These are phyloP conservation scores for Pelagophyceae sp. DNA, from an alignment of 352 stramenopile genomes.

Conservation along the genomic window DNA sequence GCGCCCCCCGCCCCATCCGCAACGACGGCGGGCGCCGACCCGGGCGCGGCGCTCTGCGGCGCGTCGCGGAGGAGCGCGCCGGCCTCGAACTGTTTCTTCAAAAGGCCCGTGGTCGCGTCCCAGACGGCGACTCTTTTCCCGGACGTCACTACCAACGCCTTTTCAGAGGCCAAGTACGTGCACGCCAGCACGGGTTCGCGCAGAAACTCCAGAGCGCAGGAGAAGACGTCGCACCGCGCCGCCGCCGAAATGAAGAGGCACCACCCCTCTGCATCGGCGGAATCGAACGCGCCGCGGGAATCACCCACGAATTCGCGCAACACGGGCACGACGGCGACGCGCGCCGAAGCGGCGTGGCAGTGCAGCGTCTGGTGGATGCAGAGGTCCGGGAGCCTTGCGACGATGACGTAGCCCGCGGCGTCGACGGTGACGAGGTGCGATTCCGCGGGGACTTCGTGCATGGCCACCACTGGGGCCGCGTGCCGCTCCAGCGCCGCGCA, in stretches of 20 bases:
- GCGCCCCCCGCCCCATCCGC: neutral
- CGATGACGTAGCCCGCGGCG: neutral
- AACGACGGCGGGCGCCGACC: no score
- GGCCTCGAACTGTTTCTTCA: neutral
- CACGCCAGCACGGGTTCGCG: neutral
- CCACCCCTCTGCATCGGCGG: neutral
- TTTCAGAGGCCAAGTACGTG: neutral
- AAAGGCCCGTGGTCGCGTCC: neutral
- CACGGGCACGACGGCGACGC: neutral
- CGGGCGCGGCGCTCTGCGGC: neutral
- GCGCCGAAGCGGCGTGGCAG: neutral
- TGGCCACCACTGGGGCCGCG: neutral
- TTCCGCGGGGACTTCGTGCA: neutral
- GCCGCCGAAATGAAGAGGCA: neutral
- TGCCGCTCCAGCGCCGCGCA: neutral
- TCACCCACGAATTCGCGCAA: neutral
- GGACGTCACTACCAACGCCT: neutral
- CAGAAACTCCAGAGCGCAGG: neutral
- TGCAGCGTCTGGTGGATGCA: neutral
- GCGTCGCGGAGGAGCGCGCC: neutral
- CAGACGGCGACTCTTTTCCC: constrained; percentile 2
- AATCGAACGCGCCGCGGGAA: neutral
- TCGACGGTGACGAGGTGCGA: neutral
- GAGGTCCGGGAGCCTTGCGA: neutral
- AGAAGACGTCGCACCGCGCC: neutral